Evolutionary conservation across 2,329 filamentous ascomycete genomes (phyloP).

Genomic region (Plenodomus tracheiphilus): DNA sequence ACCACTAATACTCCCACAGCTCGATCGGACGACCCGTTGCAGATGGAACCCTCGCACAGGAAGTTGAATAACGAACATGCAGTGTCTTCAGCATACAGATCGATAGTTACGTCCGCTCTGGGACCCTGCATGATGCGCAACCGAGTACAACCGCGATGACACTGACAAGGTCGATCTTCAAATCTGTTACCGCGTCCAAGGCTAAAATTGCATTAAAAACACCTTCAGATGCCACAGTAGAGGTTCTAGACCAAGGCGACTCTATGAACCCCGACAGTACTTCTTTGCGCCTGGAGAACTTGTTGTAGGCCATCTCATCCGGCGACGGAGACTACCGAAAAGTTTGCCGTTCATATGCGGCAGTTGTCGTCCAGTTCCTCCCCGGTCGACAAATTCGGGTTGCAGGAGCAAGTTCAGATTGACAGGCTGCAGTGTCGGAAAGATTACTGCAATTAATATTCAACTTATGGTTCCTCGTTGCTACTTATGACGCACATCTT

Average conservation of each 20-base stretch:
- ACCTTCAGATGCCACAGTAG: no score
- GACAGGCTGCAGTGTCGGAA: neutral
- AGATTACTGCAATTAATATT: slow-evolving; percentile 3
- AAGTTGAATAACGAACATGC: no score
- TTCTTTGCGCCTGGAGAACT: neutral
- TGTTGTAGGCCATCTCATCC: neutral
- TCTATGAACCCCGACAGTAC: neutral
- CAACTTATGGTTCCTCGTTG: neutral
- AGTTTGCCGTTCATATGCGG: slow-evolving; percentile 1
- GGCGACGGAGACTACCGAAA: neutral
- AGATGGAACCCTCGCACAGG: no score
- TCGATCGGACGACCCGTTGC: no score
- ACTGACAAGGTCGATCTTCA: no score
- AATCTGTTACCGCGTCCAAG: no score
- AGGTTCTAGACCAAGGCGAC: neutral
- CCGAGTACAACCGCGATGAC: no score
- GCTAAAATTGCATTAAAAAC: no score
- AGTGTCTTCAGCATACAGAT: no score
- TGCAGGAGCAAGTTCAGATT: neutral
- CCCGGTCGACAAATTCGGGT: neutral
- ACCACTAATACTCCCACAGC: no score
- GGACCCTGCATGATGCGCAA: no score
- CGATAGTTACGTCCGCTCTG: no score
- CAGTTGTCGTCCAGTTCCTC: neutral
- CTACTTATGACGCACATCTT: slow-evolving; percentile 1